Evolutionary conservation across 2,329 filamentous ascomycete species (phyloP).

Genomic region (Pseudopithomyces chartarum): DNA sequence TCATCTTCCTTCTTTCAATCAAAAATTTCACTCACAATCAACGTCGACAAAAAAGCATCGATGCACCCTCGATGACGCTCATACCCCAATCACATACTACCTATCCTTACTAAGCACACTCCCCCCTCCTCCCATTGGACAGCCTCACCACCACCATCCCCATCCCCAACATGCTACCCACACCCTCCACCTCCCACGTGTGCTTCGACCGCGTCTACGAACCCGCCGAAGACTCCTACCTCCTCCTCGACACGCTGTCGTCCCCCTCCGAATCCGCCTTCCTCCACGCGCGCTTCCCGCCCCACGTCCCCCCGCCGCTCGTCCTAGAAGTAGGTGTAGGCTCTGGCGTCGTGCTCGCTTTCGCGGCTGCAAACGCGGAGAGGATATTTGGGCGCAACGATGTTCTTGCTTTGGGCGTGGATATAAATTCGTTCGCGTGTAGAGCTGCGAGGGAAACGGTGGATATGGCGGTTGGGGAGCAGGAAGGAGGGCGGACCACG

Average conservation of each 20-base stretch:
- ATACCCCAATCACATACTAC: neutral
- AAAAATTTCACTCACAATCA: neutral
- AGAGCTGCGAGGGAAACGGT: slow-evolving; percentile 74
- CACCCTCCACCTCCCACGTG: slow-evolving; percentile 90
- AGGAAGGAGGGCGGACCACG: slow-evolving; percentile 24
- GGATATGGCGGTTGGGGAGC: slow-evolving; percentile 51
- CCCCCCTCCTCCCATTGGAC: slow-evolving; percentile 13
- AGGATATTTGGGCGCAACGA: slow-evolving; percentile 73
- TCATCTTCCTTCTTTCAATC: slow-evolving; percentile 38
- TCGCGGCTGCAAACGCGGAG: slow-evolving; percentile 75
- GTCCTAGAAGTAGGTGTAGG: slow-evolving; percentile 88
- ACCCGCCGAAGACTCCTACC: slow-evolving; percentile 92
- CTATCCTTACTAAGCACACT: slow-evolving; percentile 11
- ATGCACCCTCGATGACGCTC: neutral
- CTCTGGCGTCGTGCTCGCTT: slow-evolving; percentile 91
- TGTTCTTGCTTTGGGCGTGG: slow-evolving; percentile 75
- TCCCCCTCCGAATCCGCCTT: slow-evolving; percentile 70
- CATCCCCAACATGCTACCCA: slow-evolving; percentile 76
- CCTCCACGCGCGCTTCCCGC: slow-evolving; percentile 66
- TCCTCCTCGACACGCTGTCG: slow-evolving; percentile 90
- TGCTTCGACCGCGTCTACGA: slow-evolving; percentile 89
- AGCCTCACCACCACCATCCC: slow-evolving; percentile 11
- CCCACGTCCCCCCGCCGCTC: slow-evolving; percentile 51
- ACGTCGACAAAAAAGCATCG: neutral
- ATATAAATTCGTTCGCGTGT: slow-evolving; percentile 87